Conservation (phyloP, 805 yeast genomes). For the Jamesozyma piceae region DNA sequence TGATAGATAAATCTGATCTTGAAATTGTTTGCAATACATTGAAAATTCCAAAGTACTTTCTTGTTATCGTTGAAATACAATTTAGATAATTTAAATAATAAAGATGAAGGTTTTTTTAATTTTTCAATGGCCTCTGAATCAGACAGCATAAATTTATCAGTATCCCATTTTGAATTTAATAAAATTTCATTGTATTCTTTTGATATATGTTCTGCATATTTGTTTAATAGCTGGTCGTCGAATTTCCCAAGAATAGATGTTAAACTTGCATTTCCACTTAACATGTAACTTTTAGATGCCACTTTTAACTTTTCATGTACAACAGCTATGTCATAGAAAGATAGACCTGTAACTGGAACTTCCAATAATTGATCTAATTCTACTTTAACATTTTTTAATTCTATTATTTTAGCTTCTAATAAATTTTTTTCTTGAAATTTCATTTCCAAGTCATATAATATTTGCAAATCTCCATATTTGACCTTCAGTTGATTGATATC, state of each 20-base stretch:
- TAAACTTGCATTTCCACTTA: constrained; percentile 1
- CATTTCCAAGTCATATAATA: constrained; percentile 12
- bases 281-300: background rate
- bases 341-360: background rate
- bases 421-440: constrained; percentile 7
- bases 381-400: constrained; percentile 2
- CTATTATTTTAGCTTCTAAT: constrained; percentile 1
- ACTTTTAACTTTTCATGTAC: constrained; percentile 6
- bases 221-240: constrained; percentile 7
- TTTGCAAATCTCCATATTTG: constrained; percentile 20
- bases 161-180: constrained; percentile 28
- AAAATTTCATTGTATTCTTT: constrained; percentile 13
- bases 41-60: constrained; percentile 37
- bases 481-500: constrained; percentile 11
- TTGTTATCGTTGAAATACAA: constrained; percentile 7
- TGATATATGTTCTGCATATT: constrained; percentile 7
- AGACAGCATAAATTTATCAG: constrained; percentile 10
- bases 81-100: constrained; percentile 15
- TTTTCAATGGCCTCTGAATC: constrained; percentile 9
- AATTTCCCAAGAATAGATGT: constrained; percentile 5
- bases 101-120: constrained; percentile 14
- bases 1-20: constrained; percentile 45
- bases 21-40: constrained; percentile 38
- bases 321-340: constrained; percentile 5
- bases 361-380: constrained; percentile 3